Percentiles rank a stretch among this genome's conserved stretches.
Conservation (phyloP, 768 basidiomycete genomes). For the Strobilomyces dryophilus region DNA sequence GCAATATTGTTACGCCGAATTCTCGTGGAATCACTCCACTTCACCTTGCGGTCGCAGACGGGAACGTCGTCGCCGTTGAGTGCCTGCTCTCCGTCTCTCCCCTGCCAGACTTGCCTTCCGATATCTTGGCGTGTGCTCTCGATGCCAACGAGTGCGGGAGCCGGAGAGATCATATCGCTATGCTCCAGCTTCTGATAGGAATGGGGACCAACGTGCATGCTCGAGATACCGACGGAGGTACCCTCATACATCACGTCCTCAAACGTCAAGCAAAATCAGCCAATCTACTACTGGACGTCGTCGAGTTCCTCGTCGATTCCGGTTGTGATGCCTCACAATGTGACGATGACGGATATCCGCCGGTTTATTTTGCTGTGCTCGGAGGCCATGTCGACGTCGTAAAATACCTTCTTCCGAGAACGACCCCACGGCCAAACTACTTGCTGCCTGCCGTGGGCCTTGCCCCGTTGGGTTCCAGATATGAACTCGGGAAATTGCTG, state of each 20-base stretch:
- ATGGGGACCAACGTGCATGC: neutral
- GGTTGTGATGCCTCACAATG: slow-evolving; percentile 5
- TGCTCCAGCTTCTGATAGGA: neutral
- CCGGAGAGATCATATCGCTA: neutral
- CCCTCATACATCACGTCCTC: slow-evolving; percentile 1
- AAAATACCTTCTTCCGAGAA: neutral
- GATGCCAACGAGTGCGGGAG: too few relatives aligned
- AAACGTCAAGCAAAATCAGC: neutral
- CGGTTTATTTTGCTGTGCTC: neutral
- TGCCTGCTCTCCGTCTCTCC: neutral
- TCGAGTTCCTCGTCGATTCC: neutral
- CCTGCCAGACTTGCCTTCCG: neutral
- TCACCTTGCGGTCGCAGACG: neutral
- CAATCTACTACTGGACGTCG: neutral
- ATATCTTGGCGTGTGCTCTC: neutral
- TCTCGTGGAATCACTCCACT: neutral
- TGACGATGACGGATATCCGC: neutral
- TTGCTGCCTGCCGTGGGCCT: too few relatives aligned
- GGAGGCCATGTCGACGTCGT: neutral
- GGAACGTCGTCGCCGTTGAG: neutral
- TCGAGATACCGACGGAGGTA: neutral
- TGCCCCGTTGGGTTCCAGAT: too few relatives aligned
- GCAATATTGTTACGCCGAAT: neutral
- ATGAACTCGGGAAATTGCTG: too few relatives aligned
- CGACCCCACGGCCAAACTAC: neutral